Evolutionary conservation across 2,329 filamentous ascomycete genomes (phyloP), one percentile per base, ranked within the genome.

Genomic region (Fusarium sacchari): DNA sequence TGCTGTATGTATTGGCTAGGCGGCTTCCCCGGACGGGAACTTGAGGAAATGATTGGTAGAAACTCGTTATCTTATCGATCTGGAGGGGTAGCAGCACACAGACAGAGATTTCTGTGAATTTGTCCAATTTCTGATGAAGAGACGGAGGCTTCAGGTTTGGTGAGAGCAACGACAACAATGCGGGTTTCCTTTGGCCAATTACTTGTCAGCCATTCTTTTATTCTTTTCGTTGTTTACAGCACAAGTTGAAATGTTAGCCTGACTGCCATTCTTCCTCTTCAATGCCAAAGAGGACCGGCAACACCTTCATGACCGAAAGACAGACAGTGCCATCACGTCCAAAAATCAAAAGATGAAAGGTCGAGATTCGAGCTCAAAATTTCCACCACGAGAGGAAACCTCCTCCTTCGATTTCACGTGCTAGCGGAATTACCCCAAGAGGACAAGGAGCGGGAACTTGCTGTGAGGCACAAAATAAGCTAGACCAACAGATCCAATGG

Each of bases 401-500:
- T 71, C 71, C 61, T 57, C 53, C 30, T 61, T 46, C 60, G 20
- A 37, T 71, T 73, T 73, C 71, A 73, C 71, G 71, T 73, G 71
- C 53, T 37, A 71, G 39, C 65, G 37, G 52, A 28, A 58, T 49
- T 52, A 43, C 66, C 52, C 49, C 43, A 53, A 70, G 56, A 39
- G 28, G 30, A 55, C 46, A 36, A 30, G 46, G 46, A 60, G 68
- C 52, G 64, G 64, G 49, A 56, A 60, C 50, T 65, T 62, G 39
- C 57, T 42, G 65, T 34, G 65, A 73, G 66, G 65, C 52, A 65
- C 40, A 20, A 59, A 63, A 62, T 67, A 71, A 71, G 71, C 69
- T 68, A 74, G 74, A 55, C 22, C 43, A 24, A 43, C 18, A 43
- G 56, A 52, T 43, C 67, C 71, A 73, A 74, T 73, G 22, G 46